Evolutionary conservation across 495 filamentous ascomycete species (phyloP), one percentile per base, ranked within the genome.

Genomic region (Aeminium ludgeri): DNA sequence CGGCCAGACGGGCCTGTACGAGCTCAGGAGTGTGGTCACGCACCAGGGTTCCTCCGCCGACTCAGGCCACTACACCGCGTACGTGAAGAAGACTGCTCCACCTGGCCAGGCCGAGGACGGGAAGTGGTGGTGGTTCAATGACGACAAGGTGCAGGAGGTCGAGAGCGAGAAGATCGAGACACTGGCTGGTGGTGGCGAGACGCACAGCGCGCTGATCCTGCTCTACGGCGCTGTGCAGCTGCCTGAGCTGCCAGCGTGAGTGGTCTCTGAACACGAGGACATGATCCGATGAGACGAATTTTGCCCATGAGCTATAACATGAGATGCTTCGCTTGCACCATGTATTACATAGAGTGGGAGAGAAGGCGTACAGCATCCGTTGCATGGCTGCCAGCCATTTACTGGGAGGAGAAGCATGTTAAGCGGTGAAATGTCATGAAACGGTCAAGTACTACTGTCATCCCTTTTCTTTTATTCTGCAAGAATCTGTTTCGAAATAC

Each of bases 91-190:
- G 65, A 69, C 80, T 35, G 68, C 68, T 41, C 74, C 74, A 3
- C n/a, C 32, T 20, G 77, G 74, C 44, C 73, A 72, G 42, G 74
- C 77, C 48, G 79, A 86, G 41, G 86, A 93, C 48, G 85, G 77
- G 41, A 94, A 87, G 49, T 97, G 89, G 89, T 97, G 89, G 85
- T 96, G 89, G 86, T 97, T 97, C 69, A 94, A 97, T 56, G 89
- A 97, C 52, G 91, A 97, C 54, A 92, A 87, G 59, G 91, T 97
- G 10, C 73, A 80, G 30, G 91, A 96, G 61, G 89, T 97, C 20
- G 78, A 86, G 2, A 62, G 72, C 7, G 85, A 94, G 50, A 92
- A 89, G 65, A 91, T 97, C 49, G 79, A 87, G 54, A 76, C 78
- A 5, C 68, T 97, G 45, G 70, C 84, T 38, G 89, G 89, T 46